A percentile compares a stretch with the other conserved stretches of the same genome.
phyloP scores from a whole-genome alignment of 441 rosid genomes.

The Eutrema salsugineum region DNA sequence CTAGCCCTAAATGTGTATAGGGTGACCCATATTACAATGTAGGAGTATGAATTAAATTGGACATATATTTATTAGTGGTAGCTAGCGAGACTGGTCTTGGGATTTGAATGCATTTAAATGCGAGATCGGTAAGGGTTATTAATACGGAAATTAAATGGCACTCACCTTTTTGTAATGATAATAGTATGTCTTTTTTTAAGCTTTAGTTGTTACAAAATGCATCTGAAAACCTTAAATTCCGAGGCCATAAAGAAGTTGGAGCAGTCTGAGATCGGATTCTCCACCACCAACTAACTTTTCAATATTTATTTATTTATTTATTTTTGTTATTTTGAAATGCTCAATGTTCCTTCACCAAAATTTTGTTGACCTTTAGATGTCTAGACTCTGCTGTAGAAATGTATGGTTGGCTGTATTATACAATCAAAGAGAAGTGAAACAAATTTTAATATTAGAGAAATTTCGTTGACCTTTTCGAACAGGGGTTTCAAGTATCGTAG shows the following conservation, averaged over 20 bases:
- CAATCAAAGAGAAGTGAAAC: not conserved
- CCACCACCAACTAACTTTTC: not conserved
- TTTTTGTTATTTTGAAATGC: not conserved
- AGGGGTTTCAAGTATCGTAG: too few species aligned
- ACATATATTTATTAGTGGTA: constrained; percentile 11
- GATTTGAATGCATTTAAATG: constrained; percentile 29
- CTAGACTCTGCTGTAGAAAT: not conserved
- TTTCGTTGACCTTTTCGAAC: too few species aligned
- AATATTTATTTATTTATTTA: not conserved
- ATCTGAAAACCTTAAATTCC: constrained; percentile 33
- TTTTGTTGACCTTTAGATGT: not conserved
- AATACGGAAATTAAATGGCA: constrained; percentile 12
- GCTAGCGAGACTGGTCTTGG: constrained; percentile 17
- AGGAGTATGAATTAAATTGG: constrained; percentile 6
- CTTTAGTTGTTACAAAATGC: not conserved
- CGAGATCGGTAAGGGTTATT: constrained; percentile 18
- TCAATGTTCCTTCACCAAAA: constrained; percentile 1
- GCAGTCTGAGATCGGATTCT: constrained; percentile 15
- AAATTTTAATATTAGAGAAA: not conserved
- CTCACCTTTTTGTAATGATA: not conserved
- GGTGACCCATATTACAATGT: constrained; percentile 8
- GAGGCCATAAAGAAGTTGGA: constrained; percentile 20
- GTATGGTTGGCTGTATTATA: not conserved
- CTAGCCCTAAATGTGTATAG: not conserved
- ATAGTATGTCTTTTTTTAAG: not conserved